A percentile compares a stretch with the other conserved stretches of the same genome.
Evolutionary conservation across 352 stramenopile species (phyloP).

Genomic region (Blastocystis sp.): DNA sequence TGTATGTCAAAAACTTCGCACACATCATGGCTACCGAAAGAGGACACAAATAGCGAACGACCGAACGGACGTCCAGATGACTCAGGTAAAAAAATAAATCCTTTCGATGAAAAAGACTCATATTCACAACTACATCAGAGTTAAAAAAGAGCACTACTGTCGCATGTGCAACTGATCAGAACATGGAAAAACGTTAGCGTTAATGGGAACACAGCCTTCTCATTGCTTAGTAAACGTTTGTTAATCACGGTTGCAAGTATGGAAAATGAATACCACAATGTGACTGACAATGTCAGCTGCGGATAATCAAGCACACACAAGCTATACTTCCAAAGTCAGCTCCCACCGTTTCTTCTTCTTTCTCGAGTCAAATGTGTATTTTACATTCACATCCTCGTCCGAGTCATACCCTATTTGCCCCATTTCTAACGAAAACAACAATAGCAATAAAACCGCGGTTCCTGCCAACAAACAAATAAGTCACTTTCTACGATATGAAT

Average conservation of each 20-base stretch:
- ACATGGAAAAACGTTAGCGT: conserved; percentile 12
- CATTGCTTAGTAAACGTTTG: background rate
- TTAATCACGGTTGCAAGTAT: background rate
- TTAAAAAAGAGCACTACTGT: background rate
- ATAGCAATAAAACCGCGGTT: background rate
- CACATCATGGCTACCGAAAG: conserved; percentile 29
- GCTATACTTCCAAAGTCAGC: background rate
- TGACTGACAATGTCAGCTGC: background rate
- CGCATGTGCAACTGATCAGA: background rate
- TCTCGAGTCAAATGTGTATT: background rate
- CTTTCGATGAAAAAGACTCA: background rate
- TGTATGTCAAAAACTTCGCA: conserved; percentile 53
- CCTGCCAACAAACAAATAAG: background rate
- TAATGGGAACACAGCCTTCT: background rate
- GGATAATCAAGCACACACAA: background rate
- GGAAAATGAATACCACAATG: background rate
- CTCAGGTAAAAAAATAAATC: conserved; percentile 27
- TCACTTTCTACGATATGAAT: conserved; percentile 5
- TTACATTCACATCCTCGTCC: background rate
- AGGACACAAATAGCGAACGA: conserved; percentile 9
- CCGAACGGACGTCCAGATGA: background rate
- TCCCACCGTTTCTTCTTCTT: background rate
- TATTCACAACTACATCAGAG: conserved; percentile 26
- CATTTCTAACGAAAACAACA: background rate
- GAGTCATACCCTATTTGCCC: background rate